Percentiles rank a stretch among this genome's conserved stretches.
These are phyloP conservation scores for Emergomyces pasteurianus DNA, from an alignment of 2,329 filamentous ascomycete species.

Conservation along the genomic window DNA sequence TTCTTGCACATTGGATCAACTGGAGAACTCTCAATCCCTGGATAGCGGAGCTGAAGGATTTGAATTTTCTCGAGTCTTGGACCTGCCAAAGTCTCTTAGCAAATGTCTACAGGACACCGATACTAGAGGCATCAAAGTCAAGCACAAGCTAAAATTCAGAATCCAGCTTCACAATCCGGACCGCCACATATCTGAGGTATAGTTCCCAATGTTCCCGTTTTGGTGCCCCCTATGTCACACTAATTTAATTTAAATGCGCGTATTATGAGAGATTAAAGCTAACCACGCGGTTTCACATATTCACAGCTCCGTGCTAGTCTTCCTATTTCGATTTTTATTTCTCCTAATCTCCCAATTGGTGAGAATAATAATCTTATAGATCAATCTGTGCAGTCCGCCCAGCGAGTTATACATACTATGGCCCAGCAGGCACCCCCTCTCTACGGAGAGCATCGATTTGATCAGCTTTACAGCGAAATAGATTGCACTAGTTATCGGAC, in stretches of 20 bases:
- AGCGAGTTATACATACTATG: slow-evolving; percentile 41
- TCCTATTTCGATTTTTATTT: slow-evolving; percentile 88
- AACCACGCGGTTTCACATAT: slow-evolving; percentile 9
- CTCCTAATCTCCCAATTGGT: slow-evolving; percentile 79
- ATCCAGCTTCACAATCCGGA: slow-evolving; percentile 90
- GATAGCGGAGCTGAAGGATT: slow-evolving; percentile 50
- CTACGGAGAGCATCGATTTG: slow-evolving; percentile 81
- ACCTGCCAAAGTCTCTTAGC: slow-evolving; percentile 69
- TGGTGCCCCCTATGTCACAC: too few relatives aligned
- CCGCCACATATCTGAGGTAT: slow-evolving; percentile 77
- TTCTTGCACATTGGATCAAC: slow-evolving; percentile 57
- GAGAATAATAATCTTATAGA: slow-evolving; percentile 70
- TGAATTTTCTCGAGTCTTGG: slow-evolving; percentile 46
- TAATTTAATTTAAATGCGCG: too few relatives aligned
- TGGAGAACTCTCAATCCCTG: slow-evolving; percentile 44
- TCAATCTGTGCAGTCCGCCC: slow-evolving; percentile 41
- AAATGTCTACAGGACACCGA: slow-evolving; percentile 84
- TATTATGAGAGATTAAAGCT: slow-evolving; percentile 9
- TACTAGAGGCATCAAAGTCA: slow-evolving; percentile 76
- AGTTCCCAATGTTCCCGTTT: neutral
- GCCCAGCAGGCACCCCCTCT: slow-evolving; percentile 70
- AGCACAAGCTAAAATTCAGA: slow-evolving; percentile 84
- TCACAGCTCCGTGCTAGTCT: slow-evolving; percentile 72
- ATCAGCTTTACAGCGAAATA: slow-evolving; percentile 80
- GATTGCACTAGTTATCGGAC: slow-evolving; percentile 73